Evolutionary conservation across 2,329 filamentous ascomycete genomes (phyloP).

Genomic region (Didymella keratinophila): DNA sequence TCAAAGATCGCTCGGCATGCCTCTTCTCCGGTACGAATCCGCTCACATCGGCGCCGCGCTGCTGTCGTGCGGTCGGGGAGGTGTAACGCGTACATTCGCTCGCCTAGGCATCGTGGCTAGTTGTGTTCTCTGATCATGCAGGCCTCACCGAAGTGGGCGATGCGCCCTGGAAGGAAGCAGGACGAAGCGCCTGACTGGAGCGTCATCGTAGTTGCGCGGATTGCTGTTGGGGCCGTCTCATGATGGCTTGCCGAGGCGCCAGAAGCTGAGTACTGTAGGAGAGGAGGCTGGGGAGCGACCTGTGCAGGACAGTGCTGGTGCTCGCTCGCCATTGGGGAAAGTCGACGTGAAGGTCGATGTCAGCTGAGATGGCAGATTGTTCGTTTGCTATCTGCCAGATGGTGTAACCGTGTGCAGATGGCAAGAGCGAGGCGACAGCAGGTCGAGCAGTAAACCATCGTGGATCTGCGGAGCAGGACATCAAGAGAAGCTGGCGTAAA

Average conservation of each 20-base stretch:
- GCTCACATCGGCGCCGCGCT: background rate
- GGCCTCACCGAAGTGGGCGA: background rate
- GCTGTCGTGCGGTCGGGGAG: background rate
- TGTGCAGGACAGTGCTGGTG: background rate
- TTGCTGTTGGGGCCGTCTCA: too few relatives aligned
- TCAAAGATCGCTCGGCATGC: conserved; percentile 5
- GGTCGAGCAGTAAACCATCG: background rate
- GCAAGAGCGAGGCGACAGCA: background rate
- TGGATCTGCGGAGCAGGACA: background rate
- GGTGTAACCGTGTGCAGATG: background rate
- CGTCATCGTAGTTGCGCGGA: background rate
- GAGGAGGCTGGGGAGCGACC: background rate
- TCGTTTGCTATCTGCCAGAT: background rate
- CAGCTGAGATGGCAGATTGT: background rate
- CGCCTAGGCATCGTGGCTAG: background rate
- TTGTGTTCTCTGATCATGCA: background rate
- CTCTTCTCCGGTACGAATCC: background rate
- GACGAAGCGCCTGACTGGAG: background rate
- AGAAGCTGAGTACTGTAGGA: background rate
- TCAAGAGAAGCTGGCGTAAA: background rate
- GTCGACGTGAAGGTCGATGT: background rate
- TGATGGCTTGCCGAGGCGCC: background rate
- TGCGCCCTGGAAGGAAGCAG: background rate
- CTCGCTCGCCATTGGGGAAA: background rate
- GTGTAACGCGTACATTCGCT: background rate